Base-by-base conservation (phyloP, 768 basidiomycete species). In the Trametes cubensis region DNA sequence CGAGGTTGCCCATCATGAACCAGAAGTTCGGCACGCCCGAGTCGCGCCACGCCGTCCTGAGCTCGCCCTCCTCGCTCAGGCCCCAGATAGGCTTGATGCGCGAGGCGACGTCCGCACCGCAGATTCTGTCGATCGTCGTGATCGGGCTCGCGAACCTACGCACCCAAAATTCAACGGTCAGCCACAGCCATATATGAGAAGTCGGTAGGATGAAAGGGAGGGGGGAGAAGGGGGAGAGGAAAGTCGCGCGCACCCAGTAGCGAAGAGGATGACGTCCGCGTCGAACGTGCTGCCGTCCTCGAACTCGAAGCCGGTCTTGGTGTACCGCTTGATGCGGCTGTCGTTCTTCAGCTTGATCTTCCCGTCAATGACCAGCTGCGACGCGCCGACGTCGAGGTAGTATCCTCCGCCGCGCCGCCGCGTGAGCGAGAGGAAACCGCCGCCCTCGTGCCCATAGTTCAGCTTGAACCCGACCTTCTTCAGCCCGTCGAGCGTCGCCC, bases 341-440 rank as follows among this genome's bases (percentile, higher is more conserved):
- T 85, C 85, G 72, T 81, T 85, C 75, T 89, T 89, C 58, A 90
- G 72, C 71, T 87, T 88, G 77, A 90, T 86, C 69, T 85, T 83
- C 6, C 87, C 86, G 67, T 88, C 84, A 47, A 82, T 80, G 67
- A 89, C 83, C 64, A 83, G 74, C 71, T 87, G 80, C 61, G 82
- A 82, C 11, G 81, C 83, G 34, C 86, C 86, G 20, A 81, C 80
- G 64, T 85, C 85, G 1, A 89, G 74, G 72, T 90, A 90, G 71
- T 86, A 90, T 6, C 89, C 87, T 25, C 87, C 87, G 0, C 74
- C 83, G 45, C 77, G 78, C 8, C 70, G 71, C 70, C 78, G 83
- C 15, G 80, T 81, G 20, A 83, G 71, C 45, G 81, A 72, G 11
- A 81, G 59, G 62, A 84, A 78, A 0, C 88, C 88, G 0, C 81